Evolutionary conservation across 768 basidiomycete genomes (phyloP), one percentile per base, ranked within the genome.

Genomic region (Russula vinacea): DNA sequence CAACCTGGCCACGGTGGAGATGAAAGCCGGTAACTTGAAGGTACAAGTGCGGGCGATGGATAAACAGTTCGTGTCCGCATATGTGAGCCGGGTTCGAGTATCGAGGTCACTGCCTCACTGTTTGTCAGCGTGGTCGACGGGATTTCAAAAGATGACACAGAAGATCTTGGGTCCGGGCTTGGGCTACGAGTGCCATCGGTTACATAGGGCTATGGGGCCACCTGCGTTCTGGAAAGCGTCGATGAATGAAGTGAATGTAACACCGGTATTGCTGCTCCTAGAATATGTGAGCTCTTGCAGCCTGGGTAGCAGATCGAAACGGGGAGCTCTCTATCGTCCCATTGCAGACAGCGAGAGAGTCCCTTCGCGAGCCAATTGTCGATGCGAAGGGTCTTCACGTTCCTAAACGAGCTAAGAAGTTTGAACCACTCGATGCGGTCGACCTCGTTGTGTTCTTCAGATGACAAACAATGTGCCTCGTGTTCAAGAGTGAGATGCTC

Each of bases 281-380:
- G 44, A 45, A 45, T 45, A n/a, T n/a, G n/a, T 45, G n/a, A 45
- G 44, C 44, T 45, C 44, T 19, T n/a, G 44, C 44, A 45, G 44
- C n/a, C n/a, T 17, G 3, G 44, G 44, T 4, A 45, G n/a, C 44
- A 45, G 9, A 19, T 45, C 44, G 8, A 45, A n/a, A 45, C n/a
- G n/a, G 44, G 44, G 10, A 4, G n/a, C 17, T 45, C 44, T 45
- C n/a, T 19, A 4, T 45, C 44, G 3, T 45, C n/a, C 44, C 2
- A n/a, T n/a, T 8, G 42, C 17, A 44, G 42, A 44, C 42, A 10
- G 8, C n/a, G n/a, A 45, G n/a, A 45, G 19, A 45, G 44, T 45
- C n/a, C n/a, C 44, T 45, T n/a, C 7, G 8, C 4, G 9, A 45
- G 44, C 19, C n/a, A 9, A n/a, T 45, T 45, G 9, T 5, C 9